phyloP scores from a whole-genome alignment of 371 early-diverging fungal species.

The Apophysomyces elegans region DNA sequence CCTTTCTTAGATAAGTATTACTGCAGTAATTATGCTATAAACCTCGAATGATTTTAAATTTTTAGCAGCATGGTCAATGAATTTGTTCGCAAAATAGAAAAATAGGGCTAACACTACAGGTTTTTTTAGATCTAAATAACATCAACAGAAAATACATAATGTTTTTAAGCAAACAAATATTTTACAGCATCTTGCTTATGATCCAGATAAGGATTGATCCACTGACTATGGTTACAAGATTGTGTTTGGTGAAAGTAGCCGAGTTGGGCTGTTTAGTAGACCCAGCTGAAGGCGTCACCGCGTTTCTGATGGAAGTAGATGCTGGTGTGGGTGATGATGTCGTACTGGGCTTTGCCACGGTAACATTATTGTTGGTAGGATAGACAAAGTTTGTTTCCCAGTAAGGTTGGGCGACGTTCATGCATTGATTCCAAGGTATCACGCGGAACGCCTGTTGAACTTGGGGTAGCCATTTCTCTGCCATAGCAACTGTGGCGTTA shows the following conservation, averaged over 20 bases:
- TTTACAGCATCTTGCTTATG: too few relatives aligned
- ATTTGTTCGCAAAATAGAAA: too few relatives aligned
- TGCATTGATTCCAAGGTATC: slow-evolving; percentile 51
- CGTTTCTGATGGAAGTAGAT: not conserved
- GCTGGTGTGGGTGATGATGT: not conserved
- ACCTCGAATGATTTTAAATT: too few relatives aligned
- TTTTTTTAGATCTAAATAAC: too few relatives aligned
- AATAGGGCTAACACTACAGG: too few relatives aligned
- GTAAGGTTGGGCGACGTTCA: slow-evolving; percentile 56
- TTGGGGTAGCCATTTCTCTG: slow-evolving; percentile 52
- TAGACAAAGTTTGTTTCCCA: slow-evolving; percentile 50
- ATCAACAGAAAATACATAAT: too few relatives aligned
- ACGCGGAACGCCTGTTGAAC: slow-evolving; percentile 49
- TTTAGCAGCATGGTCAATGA: too few relatives aligned
- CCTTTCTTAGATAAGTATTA: too few relatives aligned
- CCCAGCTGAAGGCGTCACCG: not conserved
- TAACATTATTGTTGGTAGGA: slow-evolving; percentile 31
- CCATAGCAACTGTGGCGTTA: slow-evolving; percentile 49
- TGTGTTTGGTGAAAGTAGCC: not conserved
- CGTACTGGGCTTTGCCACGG: slow-evolving; percentile 8
- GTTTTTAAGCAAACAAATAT: too few relatives aligned
- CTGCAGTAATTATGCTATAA: too few relatives aligned
- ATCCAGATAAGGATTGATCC: not conserved
- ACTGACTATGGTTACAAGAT: not conserved
- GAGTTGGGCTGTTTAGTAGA: not conserved